phyloP scores from a whole-genome alignment of 768 basidiomycete genomes.

The Suillus ampliporus region DNA sequence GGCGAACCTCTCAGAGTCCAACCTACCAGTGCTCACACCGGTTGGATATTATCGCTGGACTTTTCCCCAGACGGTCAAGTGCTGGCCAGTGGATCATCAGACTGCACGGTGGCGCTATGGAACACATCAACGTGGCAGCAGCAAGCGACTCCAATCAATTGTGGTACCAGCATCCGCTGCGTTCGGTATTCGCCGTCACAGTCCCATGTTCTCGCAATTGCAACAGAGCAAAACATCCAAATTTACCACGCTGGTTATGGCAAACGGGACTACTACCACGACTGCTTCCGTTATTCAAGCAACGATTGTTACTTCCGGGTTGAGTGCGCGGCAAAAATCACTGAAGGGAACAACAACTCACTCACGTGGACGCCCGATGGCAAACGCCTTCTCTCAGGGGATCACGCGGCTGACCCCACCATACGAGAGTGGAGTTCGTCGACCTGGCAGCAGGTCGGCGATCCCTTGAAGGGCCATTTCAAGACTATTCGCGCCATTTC shows the following conservation, averaged over 20 bases:
- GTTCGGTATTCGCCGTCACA: background rate
- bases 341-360: background rate
- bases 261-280: too few species aligned
- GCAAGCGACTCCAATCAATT: too few species aligned
- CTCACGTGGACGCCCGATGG: background rate
- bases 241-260: background rate
- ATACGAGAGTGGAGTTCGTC: background rate
- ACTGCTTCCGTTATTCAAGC: too few species aligned
- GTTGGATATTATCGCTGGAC: too few species aligned
- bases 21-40: too few species aligned
- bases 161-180: background rate
- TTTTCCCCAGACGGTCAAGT: too few species aligned
- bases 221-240: background rate
- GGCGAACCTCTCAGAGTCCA: too few species aligned
- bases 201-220: background rate
- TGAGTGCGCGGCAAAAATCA: too few species aligned
- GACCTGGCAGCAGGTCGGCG: background rate
- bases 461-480: conserved; percentile 1
- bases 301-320: too few species aligned
- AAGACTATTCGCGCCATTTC: background rate
- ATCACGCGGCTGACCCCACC: background rate
- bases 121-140: too few species aligned
- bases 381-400: background rate
- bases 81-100: too few species aligned
- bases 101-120: too few species aligned